Percentiles rank a stretch among this genome's conserved stretches.
Evolutionary conservation across 768 basidiomycete genomes (phyloP).

Genomic region (Phaffia australis): DNA sequence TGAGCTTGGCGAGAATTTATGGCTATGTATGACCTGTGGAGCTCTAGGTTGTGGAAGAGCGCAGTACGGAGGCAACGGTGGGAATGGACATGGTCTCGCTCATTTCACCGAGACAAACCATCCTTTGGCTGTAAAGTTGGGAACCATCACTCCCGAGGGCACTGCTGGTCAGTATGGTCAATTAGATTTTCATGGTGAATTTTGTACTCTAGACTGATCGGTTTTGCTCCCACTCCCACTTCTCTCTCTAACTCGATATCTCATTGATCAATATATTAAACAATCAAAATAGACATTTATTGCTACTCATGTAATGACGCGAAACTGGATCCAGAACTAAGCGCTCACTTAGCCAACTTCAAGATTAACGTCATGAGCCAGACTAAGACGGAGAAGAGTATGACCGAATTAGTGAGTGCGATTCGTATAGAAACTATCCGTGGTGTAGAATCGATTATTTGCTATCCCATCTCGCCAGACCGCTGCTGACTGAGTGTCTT

Average conservation of each 20-base stretch:
- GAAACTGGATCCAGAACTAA: conserved; percentile 62
- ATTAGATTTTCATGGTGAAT: background rate
- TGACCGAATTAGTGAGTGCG: conserved; percentile 74
- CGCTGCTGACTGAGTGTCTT: background rate
- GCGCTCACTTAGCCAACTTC: conserved; percentile 62
- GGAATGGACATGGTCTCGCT: conserved; percentile 77
- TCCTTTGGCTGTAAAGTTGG: conserved; percentile 77
- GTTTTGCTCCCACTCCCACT: too few relatives aligned
- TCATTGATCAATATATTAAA: background rate
- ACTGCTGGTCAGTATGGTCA: conserved; percentile 53
- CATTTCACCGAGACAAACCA: conserved; percentile 68
- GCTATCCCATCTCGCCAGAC: conserved; percentile 5
- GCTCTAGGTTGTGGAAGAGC: conserved; percentile 76
- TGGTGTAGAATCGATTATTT: background rate
- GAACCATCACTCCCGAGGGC: conserved; percentile 93
- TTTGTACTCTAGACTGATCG: too few relatives aligned
- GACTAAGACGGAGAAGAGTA: conserved; percentile 87
- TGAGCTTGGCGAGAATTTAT: conserved; percentile 79
- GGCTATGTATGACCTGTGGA: conserved; percentile 90
- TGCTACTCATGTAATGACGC: conserved; percentile 86
- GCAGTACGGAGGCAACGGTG: conserved; percentile 62
- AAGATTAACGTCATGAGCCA: conserved; percentile 75
- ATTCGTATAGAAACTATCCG: background rate
- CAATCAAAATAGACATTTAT: conserved; percentile 59
- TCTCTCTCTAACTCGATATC: background rate